Base-by-base conservation (phyloP, 2,329 filamentous ascomycete genomes). In the Colletotrichum orbiculare region DNA sequence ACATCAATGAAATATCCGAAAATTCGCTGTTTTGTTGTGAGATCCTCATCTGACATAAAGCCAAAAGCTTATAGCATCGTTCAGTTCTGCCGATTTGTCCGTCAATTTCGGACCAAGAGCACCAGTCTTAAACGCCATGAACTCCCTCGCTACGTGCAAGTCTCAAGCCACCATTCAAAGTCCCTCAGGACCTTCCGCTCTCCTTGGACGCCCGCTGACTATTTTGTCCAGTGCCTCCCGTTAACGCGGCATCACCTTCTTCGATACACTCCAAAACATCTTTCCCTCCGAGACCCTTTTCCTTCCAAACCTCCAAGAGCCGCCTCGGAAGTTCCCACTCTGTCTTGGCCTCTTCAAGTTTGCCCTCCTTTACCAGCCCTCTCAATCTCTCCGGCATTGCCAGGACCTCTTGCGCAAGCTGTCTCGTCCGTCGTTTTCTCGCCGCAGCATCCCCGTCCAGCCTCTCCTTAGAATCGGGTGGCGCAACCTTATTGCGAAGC, bases 381-480 rank as follows among this genome's bases (percentile, higher is more conserved):
- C 84, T 82, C 67, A 95, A 73, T 69, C 85, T 81, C 39, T 82
- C 83, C 45, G 90, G 90, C 4, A 86, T 84, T 6, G 82, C 84
- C 7, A 93, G 75, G 7, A 88, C 88, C 78, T 89, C 88, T 61
- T 78, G 79, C 5, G 90, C 91, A 7, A 90, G 81, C 70, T 88
- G 81, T 67, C 82, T 84, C 68, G 80, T 83, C 64, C 75, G 75
- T 53, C 75, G 72, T 70, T 74, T 79, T 67, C 73, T 71, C 12
- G 71, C 69, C 33, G 73, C 72, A 15, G 77, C 74, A 8, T 76
- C 72, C 25, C 74, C 74, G n/a, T 75, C 72, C 15, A 73, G 73
- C 6, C 75, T 74, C 38, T 77, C 73, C 4, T 78, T 74, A 9
- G 79, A 79, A 46, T 80, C 79, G 2, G 85, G 84, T 3, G 79